Evolutionary conservation across 2,329 filamentous ascomycete species (phyloP), one percentile per base, ranked within the genome.

Genomic region (Coccinonectria pachysandricola): DNA sequence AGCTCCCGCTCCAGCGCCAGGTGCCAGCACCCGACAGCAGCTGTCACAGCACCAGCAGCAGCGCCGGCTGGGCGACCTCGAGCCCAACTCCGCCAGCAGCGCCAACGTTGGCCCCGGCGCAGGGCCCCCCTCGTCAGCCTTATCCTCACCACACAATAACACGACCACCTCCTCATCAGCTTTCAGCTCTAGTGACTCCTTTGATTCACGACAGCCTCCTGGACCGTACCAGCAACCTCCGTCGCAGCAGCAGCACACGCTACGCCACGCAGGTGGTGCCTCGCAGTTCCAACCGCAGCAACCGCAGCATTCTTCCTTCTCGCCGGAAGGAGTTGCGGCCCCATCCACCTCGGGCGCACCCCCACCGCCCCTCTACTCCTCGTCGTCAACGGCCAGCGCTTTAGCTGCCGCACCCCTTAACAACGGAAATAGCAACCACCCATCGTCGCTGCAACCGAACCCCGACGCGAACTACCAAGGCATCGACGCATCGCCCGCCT

Each of bases 141-240:
- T 60, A 53, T 56, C 62, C 32, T 42, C 40, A 31, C 42, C 42
- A n/a, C 9, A 15, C 32, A 38, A 45, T 35, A 44, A 45, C 45
- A 52, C n/a, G n/a, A n/a, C 57, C 30, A 55, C 54, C n/a, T n/a
- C n/a, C n/a, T n/a, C n/a, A n/a, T n/a, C n/a, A n/a, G n/a, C n/a
- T 38, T 57, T 59, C 45, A 61, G 57, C 54, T 62, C 62, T 31
- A 61, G 52, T 49, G 60, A 66, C 43, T 62, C 62, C 39, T 65
- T 65, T 53, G 56, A 45, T 45, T 45, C 41, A 35, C 41, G 41
- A 27, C 41, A 24, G 18, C 34, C 30, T 19, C 38, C 32, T 24
- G 37, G 36, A 23, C 31, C 44, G 18, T 47, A 43, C 12, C 50
- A 42, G 15, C 49, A 54, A 22, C 45, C 45, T 12, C 49, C 46